A percentile compares a stretch with the other conserved stretches of the same genome.
These are phyloP conservation scores for Tubosaeta sp. DNA, from an alignment of 768 basidiomycete genomes.

Conservation along the genomic window DNA sequence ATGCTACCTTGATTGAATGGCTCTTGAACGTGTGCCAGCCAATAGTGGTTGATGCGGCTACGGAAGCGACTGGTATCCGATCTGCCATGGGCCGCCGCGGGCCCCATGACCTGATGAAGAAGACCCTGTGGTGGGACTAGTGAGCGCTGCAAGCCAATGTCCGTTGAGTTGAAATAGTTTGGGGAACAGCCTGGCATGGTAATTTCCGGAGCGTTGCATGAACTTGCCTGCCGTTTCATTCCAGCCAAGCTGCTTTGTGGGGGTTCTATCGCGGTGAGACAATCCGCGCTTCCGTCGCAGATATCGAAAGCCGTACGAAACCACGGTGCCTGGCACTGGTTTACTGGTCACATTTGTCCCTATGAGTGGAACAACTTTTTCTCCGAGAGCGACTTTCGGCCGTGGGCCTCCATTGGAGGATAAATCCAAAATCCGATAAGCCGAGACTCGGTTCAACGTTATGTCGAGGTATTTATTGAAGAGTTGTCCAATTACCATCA, in stretches of 20 bases:
- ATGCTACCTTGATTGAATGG: too few species aligned
- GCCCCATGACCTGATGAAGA: neutral
- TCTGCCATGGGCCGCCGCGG: neutral
- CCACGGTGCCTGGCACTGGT: neutral
- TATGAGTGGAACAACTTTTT: too few species aligned
- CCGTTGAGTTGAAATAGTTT: constrained; percentile 1
- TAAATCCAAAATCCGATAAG: neutral
- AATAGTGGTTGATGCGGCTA: too few species aligned
- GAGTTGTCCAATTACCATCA: neutral
- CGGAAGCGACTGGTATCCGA: neutral
- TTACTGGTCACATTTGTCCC: neutral
- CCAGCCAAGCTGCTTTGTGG: neutral
- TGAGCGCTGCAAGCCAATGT: constrained; percentile 2
- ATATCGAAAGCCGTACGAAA: neutral
- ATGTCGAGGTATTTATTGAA: neutral
- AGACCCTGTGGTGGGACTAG: neutral
- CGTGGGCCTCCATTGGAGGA: neutral
- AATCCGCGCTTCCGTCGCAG: too few species aligned
- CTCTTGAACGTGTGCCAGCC: too few species aligned
- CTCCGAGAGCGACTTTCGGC: neutral
- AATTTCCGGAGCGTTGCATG: neutral
- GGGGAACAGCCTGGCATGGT: neutral
- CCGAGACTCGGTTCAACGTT: neutral
- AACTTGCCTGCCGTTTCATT: neutral
- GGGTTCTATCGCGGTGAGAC: too few species aligned